Base-by-base conservation (phyloP, 2,329 filamentous ascomycete species). In the Penicillium verrucosum region DNA sequence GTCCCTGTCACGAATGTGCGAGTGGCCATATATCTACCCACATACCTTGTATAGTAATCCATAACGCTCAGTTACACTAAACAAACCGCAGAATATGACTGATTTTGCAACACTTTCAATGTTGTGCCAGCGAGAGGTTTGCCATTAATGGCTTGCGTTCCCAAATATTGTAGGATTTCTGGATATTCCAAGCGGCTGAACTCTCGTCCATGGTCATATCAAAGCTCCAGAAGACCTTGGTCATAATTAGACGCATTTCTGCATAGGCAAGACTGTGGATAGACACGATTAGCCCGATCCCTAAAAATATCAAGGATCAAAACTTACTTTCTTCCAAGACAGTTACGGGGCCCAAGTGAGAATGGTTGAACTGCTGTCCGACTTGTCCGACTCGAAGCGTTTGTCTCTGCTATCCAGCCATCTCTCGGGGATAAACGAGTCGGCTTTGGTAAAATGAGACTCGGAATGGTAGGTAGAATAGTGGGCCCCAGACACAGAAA, bases 191-290 rank as follows among this genome's bases (percentile, higher is more conserved):
- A 8, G 44, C 55, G n/a, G 40, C 7, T 1, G 55, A 50, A 18
- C 29, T 46, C 7, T 51, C 23, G 6, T 62, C 57, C 27, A 63
- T 27, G 3, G 25, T 32, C 60, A 62, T 61, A 8, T 62, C 62
- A 46, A 64, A 60, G 32, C 48, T 58, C 56, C 61, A 65, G 7
- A 65, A 38, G 8, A 60, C 21, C 23, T 60, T 63, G 8, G 62
- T 53, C 12, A 65, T 50, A 43, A 71, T 68, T 8, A 69, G 40
- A 5, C 65, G 60, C 61, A 73, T 65, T 54, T 71, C 69, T 4
- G 60, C 68, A 60, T 76, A 77, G 2, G 72, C 71, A 57, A 68
- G 56, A 46, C 66, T 68, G 23, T 21, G 14, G 18, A 54, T 10
- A 11, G 34, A 14, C 41, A 38, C 30, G 57, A 29, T 36, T 27